Conservation (phyloP, 1,284 basidiomycete genomes). For the Ustilago vetiveriae region DNA sequence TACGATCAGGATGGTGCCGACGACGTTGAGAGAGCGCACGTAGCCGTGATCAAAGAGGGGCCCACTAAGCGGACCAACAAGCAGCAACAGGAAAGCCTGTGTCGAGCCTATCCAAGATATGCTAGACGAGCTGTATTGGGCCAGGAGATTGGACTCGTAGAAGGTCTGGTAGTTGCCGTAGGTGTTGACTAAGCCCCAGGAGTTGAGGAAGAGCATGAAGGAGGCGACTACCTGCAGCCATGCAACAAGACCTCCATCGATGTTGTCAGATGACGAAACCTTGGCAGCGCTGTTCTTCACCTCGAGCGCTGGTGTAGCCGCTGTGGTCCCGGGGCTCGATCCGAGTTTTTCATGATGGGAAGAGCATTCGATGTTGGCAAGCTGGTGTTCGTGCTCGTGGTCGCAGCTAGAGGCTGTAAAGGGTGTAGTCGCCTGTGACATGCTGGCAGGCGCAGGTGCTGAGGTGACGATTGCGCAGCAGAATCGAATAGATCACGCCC, state of each 20-base stretch:
- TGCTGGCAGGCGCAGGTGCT: no score
- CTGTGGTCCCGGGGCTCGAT: no score
- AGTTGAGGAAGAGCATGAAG: constrained; percentile 26
- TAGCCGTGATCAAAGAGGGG: constrained; percentile 7
- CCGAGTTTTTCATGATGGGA: no score
- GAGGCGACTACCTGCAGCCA: constrained; percentile 25
- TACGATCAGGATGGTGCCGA: neutral
- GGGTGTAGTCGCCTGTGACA: no score
- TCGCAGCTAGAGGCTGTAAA: no score
- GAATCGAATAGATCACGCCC: no score
- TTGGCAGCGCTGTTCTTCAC: no score
- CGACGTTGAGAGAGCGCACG: neutral
- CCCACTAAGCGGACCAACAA: constrained; percentile 9
- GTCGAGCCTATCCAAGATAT: constrained; percentile 25
- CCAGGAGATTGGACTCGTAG: constrained; percentile 9
- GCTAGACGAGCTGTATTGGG: constrained; percentile 8
- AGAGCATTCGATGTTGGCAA: no score
- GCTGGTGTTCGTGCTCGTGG: no score
- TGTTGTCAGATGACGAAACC: neutral
- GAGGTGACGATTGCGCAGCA: no score
- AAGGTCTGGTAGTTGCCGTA: constrained; percentile 29
- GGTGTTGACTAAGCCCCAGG: constrained; percentile 28
- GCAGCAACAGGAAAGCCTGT: constrained; percentile 13
- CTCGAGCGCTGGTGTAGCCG: no score
- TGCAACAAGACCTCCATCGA: constrained; percentile 16